These are phyloP conservation scores for Phaeosphaeriaceae sp. DNA, from an alignment of 2,329 filamentous ascomycete species.

Conservation along the genomic window DNA sequence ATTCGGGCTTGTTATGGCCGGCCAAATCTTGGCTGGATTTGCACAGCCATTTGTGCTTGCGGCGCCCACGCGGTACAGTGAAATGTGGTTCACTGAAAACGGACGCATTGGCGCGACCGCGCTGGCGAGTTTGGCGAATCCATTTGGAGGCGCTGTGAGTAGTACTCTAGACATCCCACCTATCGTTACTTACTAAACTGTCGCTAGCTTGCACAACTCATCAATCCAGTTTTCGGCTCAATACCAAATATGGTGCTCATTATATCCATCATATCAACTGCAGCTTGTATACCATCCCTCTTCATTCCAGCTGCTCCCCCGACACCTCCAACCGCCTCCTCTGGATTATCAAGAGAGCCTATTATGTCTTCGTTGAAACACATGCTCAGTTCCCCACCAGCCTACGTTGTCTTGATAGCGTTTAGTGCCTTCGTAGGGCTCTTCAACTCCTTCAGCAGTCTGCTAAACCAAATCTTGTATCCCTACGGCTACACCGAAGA, in stretches of 20 bases:
- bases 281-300: slow-evolving; percentile 75
- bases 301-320: slow-evolving; percentile 80
- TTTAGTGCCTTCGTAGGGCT: slow-evolving; percentile 86
- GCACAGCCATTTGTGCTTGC: slow-evolving; percentile 91
- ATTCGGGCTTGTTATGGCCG: slow-evolving; percentile 83
- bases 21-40: slow-evolving; percentile 87
- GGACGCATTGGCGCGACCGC: slow-evolving; percentile 90
- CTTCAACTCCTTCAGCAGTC: slow-evolving; percentile 89
- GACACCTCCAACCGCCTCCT: slow-evolving; percentile 75
- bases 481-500: slow-evolving; percentile 86
- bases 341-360: slow-evolving; percentile 61
- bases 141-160: slow-evolving; percentile 79
- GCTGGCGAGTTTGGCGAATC: slow-evolving; percentile 83
- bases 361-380: slow-evolving; percentile 58
- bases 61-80: slow-evolving; percentile 88
- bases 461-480: slow-evolving; percentile 87
- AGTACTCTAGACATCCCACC: slow-evolving; percentile 2
- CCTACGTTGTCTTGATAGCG: slow-evolving; percentile 82
- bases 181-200: slow-evolving; percentile 11
- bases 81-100: slow-evolving; percentile 88
- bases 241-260: slow-evolving; percentile 85
- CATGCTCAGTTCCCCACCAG: slow-evolving; percentile 65
- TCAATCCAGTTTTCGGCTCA: slow-evolving; percentile 78
- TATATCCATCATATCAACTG: slow-evolving; percentile 78
- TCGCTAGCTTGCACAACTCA: slow-evolving; percentile 70